Conservation (phyloP, 768 basidiomycete species). For the Trametes cubensis region DNA sequence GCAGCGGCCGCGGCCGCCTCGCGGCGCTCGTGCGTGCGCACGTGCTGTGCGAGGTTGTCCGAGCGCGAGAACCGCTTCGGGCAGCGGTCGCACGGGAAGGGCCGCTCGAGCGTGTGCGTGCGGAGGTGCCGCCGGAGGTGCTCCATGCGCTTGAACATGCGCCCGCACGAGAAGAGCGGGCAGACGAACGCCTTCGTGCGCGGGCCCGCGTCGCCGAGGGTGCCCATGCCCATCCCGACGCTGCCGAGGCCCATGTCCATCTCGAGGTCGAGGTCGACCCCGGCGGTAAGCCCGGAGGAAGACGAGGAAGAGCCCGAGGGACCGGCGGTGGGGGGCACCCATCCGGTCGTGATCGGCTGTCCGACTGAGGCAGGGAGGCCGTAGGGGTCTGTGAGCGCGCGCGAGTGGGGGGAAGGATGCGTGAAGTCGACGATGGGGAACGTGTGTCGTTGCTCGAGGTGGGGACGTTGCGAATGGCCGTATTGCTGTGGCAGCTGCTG, state of each 20-base stretch:
- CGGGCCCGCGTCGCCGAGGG: constrained; percentile 12
- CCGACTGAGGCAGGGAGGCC: constrained; percentile 12
- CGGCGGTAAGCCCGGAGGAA: not conserved
- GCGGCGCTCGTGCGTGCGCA: constrained; percentile 72
- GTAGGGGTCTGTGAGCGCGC: constrained; percentile 29
- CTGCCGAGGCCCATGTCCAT: constrained; percentile 5
- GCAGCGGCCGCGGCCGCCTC: constrained; percentile 38
- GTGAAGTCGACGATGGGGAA: constrained; percentile 25
- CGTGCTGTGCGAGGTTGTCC: constrained; percentile 88
- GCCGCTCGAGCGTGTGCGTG: constrained; percentile 88
- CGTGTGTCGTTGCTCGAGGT: constrained; percentile 27
- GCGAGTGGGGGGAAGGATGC: constrained; percentile 16
- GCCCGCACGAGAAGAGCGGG: constrained; percentile 80
- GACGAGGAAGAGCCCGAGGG: not conserved
- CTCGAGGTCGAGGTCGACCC: constrained; percentile 7
- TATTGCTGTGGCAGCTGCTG: constrained; percentile 9
- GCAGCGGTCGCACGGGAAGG: constrained; percentile 75
- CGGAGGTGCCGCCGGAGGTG: constrained; percentile 87
- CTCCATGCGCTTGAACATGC: constrained; percentile 90
- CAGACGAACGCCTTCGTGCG: constrained; percentile 70
- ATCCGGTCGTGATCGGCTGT: constrained; percentile 11
- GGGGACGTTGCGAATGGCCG: constrained; percentile 21
- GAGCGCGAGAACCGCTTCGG: constrained; percentile 83
- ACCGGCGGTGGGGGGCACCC: not conserved
- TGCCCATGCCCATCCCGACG: not conserved